Evolutionary conservation across 1,284 basidiomycete genomes (phyloP), one percentile per base, ranked within the genome.

Genomic region (Tranzscheliella williamsii): DNA sequence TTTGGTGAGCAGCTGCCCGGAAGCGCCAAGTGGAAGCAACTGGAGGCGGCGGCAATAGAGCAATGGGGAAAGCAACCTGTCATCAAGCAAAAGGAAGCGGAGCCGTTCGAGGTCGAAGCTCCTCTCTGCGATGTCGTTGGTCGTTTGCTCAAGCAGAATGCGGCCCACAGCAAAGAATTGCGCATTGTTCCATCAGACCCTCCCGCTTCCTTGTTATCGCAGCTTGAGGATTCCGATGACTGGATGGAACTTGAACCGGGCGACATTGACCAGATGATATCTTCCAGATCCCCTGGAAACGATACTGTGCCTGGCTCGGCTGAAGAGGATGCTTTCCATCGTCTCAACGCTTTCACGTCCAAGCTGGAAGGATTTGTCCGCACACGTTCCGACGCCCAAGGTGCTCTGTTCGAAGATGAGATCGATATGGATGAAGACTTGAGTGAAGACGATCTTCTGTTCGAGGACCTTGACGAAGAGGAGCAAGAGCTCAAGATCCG

Each of bases 401-500:
- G 73, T 17, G 73, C 72, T 11, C n/a, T 70, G 8, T 70, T 75
- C 24, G 54, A 60, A 21, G 70, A 72, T 29, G 66, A 67, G 26
- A 31, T 57, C 18, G 57, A 66, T 2, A 52, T 50, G 15, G 54
- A 58, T 18, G 61, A 69, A 39, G 44, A 38, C 9, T 17, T 57
- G 4, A 48, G 51, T 16, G 53, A 63, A 15, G 60, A 63, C 8
- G 60, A 63, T 24, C 40, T 57, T 0, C 17, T 58, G 22, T 53
- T 63, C 21, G 61, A 64, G 22, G 55, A 54, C 30, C 17, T 48
- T 7, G 60, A 57, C 18, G 53, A 57, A 16, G 53, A 53, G 6
- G 53, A 63, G 38, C 37, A 36, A 26, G 45, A 63, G 21, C 23
- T 43, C 27, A 29, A 31, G 11, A 30, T 57, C 3, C 26, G 33